Evolutionary conservation across 805 yeast species (phyloP), one percentile per base, ranked within the genome.

Genomic region (Saccharomycopsis babjevae): DNA sequence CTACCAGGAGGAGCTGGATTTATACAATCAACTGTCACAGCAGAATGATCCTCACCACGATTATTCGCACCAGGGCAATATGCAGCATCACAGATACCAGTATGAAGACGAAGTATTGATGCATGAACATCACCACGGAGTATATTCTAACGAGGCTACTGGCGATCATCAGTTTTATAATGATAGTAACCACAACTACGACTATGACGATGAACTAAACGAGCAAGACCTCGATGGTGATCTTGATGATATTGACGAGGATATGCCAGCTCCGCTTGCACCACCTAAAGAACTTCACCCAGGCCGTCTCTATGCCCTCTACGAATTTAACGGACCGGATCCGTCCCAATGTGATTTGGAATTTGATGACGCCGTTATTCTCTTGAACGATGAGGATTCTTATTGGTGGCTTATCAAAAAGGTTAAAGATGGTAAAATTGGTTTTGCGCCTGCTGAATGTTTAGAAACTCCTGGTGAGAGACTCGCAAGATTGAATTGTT

Each of bases 391-490:
- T 69, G 85, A 88, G 57, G 97, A 94, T 73, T 81, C 89, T 63
- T 94, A 94, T 73, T 94, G 99, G 99, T 94, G 99, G 98, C 76
- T 93, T 11, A 93, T 94, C 66, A 72, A 80, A 67, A 70, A 78
- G 63, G 76, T 77, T 50, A 72, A 70, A 54, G 88, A 84, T 69
- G 85, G 85, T 2, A 80, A 84, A 66, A 84, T 93, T 59, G 99
- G 99, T 1, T 94, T 92, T 76, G 96, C 96, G 1, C 99, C 99
- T 1, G 98, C 97, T 0, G 99, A 94, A 71, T 83, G 94, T 61
- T 75, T 94, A 42, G 99, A 94, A 72, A 89, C 97, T 0, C 91
- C 89, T 64, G 87, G 84, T 56, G 99, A 94, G 73, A 77, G 98
- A 62, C 74, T 94, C 59, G 99, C 99, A 0, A 78, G 98, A 60